These are phyloP conservation scores for Cubamyces lactineus DNA, from an alignment of 768 basidiomycete genomes.

Conservation along the genomic window DNA sequence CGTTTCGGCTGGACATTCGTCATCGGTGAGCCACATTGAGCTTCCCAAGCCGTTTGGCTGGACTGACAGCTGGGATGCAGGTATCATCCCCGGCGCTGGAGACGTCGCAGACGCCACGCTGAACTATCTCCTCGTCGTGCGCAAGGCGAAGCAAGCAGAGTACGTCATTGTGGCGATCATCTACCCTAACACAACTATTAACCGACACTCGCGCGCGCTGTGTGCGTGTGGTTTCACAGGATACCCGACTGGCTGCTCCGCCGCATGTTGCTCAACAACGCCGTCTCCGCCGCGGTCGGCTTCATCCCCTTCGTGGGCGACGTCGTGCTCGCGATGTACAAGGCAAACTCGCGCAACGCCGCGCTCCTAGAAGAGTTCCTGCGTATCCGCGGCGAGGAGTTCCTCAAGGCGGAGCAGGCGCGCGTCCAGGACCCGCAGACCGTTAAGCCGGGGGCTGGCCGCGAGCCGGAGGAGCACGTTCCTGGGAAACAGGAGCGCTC, in stretches of 20 bases:
- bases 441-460: slow-evolving; percentile 60
- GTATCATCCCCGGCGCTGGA: slow-evolving; percentile 71
- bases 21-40: slow-evolving; percentile 48
- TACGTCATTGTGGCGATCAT: slow-evolving; percentile 34
- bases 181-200: not conserved
- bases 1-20: slow-evolving; percentile 88
- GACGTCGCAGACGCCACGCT: slow-evolving; percentile 64
- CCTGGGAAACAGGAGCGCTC: slow-evolving; percentile 27
- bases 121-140: slow-evolving; percentile 77
- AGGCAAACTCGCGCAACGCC: slow-evolving; percentile 90
- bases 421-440: slow-evolving; percentile 44
- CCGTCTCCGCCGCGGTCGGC: slow-evolving; percentile 66
- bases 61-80: slow-evolving; percentile 30
- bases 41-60: not conserved
- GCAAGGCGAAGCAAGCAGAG: slow-evolving; percentile 76
- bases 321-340: slow-evolving; percentile 73
- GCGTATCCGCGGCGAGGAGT: slow-evolving; percentile 75
- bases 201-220: not conserved
- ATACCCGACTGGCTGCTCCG: slow-evolving; percentile 65
- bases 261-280: slow-evolving; percentile 79
- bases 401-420: slow-evolving; percentile 52
- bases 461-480: slow-evolving; percentile 41
- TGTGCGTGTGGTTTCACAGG: slow-evolving; percentile 25
- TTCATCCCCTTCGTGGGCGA: slow-evolving; percentile 77
- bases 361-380: slow-evolving; percentile 84